Conservation (phyloP, 2,329 filamentous ascomycete species). For the Sporothrix protearum region DNA sequence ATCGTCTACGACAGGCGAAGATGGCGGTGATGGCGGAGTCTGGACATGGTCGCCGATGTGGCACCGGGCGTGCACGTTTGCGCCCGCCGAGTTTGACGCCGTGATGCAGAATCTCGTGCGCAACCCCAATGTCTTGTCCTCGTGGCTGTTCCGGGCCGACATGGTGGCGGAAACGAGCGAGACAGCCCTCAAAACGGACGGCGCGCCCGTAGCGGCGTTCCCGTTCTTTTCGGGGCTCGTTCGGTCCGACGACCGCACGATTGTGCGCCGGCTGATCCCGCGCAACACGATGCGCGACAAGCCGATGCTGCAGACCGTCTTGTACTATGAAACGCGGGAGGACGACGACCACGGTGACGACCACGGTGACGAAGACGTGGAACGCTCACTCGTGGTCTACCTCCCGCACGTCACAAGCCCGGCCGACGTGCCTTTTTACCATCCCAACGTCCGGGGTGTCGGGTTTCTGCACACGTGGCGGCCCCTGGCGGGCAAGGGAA, state of each 20-base stretch:
- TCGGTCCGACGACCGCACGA: slow-evolving; percentile 52
- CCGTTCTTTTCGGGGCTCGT: slow-evolving; percentile 29
- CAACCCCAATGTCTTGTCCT: slow-evolving; percentile 77
- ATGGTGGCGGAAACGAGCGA: slow-evolving; percentile 55
- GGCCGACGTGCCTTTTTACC: slow-evolving; percentile 77
- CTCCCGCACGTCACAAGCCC: slow-evolving; percentile 64
- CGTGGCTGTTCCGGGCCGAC: slow-evolving; percentile 74
- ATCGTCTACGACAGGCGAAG: background rate
- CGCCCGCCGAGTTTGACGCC: slow-evolving; percentile 57
- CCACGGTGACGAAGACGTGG: slow-evolving; percentile 3
- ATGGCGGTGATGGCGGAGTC: background rate
- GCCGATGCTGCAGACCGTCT: slow-evolving; percentile 76
- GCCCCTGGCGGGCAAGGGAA: slow-evolving; percentile 41
- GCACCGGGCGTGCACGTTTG: slow-evolving; percentile 58
- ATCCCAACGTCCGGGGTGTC: slow-evolving; percentile 70
- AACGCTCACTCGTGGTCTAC: slow-evolving; percentile 65
- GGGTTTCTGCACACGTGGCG: slow-evolving; percentile 70
- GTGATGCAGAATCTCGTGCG: slow-evolving; percentile 72
- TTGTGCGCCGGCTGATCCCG: slow-evolving; percentile 76
- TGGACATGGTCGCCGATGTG: slow-evolving; percentile 53
- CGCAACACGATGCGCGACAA: slow-evolving; percentile 74
- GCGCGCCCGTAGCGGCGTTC: background rate
- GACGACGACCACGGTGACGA: slow-evolving; percentile 25
- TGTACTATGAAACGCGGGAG: slow-evolving; percentile 53
- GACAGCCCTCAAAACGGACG: background rate